Evolutionary conservation across 1,284 basidiomycete species (phyloP).

Genomic region (Phellinidium pouzarii): DNA sequence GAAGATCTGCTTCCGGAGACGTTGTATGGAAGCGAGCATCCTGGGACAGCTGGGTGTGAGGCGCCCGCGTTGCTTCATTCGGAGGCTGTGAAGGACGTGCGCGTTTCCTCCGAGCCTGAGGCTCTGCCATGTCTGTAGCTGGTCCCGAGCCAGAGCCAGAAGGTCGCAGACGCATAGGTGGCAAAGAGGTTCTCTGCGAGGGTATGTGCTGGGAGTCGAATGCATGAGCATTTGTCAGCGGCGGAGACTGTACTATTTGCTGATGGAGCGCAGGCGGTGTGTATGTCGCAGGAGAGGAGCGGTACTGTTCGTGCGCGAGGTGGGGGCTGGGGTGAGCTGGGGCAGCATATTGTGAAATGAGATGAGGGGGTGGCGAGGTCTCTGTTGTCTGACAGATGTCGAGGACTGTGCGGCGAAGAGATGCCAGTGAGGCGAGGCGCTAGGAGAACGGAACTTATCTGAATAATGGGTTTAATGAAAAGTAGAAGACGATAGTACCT

Average conservation of each 20-base stretch:
- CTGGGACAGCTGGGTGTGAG: slow-evolving; percentile 19
- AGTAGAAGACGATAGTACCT: slow-evolving; percentile 39
- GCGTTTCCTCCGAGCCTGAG: slow-evolving; percentile 29
- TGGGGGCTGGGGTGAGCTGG: not conserved
- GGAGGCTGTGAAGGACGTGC: slow-evolving; percentile 23
- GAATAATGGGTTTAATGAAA: slow-evolving; percentile 9
- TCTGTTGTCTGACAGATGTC: slow-evolving; percentile 45
- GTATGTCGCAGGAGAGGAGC: slow-evolving; percentile 13
- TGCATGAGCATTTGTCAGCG: slow-evolving; percentile 21
- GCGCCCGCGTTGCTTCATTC: not conserved
- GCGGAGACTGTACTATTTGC: slow-evolving; percentile 20
- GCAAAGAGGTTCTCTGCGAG: not conserved
- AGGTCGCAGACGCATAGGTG: slow-evolving; percentile 8
- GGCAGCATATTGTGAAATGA: not conserved
- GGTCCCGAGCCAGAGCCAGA: slow-evolving; percentile 20
- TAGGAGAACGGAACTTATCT: slow-evolving; percentile 27
- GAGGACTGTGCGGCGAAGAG: slow-evolving; percentile 61
- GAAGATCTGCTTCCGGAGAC: slow-evolving; percentile 30
- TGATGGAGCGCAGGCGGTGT: slow-evolving; percentile 20
- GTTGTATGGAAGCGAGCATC: slow-evolving; percentile 25
- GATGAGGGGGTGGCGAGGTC: not conserved
- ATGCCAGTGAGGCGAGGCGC: slow-evolving; percentile 63
- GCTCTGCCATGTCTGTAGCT: slow-evolving; percentile 23
- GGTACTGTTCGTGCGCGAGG: not conserved
- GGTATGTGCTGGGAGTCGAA: slow-evolving; percentile 3